phyloP scores from a whole-genome alignment of 495 filamentous ascomycete species.

The Penicillium manginii region DNA sequence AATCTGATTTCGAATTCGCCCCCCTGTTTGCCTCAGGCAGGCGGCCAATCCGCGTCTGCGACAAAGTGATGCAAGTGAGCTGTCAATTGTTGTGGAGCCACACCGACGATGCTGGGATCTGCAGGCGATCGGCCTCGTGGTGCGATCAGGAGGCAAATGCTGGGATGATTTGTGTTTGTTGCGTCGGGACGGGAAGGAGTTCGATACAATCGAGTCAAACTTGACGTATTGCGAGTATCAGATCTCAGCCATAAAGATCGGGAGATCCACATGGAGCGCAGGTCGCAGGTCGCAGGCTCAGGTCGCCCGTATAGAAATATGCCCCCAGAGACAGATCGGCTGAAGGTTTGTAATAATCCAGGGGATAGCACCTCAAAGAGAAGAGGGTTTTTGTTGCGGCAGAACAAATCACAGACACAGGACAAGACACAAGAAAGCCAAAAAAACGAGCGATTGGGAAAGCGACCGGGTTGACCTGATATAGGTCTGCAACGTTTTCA shows the following conservation, averaged over 20 bases:
- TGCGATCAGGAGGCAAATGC: constrained; percentile 6
- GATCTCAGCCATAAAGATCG: constrained; percentile 4
- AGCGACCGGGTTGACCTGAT: constrained; percentile 35
- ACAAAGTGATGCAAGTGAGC: constrained; percentile 39
- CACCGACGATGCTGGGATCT: constrained; percentile 28
- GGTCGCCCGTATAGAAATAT: constrained; percentile 2
- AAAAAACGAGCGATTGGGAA: constrained; percentile 20
- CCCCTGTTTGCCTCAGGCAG: constrained; percentile 39
- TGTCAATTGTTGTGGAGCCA: constrained; percentile 36
- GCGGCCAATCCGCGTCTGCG: constrained; percentile 35
- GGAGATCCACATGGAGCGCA: constrained; percentile 4
- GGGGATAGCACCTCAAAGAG: not conserved
- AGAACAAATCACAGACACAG: constrained; percentile 1
- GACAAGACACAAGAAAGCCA: constrained; percentile 8
- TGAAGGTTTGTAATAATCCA: too few species aligned
- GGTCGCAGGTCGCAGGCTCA: not conserved
- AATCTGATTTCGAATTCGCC: constrained; percentile 15
- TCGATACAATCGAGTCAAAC: not conserved
- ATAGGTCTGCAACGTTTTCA: constrained; percentile 31
- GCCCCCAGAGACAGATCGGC: too few species aligned
- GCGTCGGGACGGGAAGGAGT: not conserved
- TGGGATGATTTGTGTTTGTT: not conserved
- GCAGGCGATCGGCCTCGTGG: constrained; percentile 32
- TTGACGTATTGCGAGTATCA: not conserved
- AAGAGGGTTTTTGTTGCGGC: not conserved